Evolutionary conservation across 2,329 filamentous ascomycete species (phyloP), one percentile per base, ranked within the genome.

Genomic region (Phyllosticta citribraziliensis): DNA sequence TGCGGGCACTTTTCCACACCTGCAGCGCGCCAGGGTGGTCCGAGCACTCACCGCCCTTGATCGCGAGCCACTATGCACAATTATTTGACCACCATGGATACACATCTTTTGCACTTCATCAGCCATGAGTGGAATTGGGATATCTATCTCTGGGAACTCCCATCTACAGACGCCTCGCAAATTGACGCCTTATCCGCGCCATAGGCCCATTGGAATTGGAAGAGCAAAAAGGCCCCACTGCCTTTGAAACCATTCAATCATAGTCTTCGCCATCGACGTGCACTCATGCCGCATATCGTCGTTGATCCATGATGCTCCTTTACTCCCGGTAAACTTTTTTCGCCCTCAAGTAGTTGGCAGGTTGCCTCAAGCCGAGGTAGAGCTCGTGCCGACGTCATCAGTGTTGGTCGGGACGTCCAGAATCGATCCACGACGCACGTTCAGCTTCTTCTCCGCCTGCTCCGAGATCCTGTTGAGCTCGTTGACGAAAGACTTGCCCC

Each of bases 401-500:
- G 19, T 20, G 20, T 57, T 61, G 20, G 20, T 40, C 9, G 59
- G 55, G 24, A 25, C 55, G 27, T 62, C 61, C 8, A 62, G 35
- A 10, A 62, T 35, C 22, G 61, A 62, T n/a, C 56, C 61, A 11
- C 58, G 57, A 60, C 70, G 66, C 25, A 77, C 70, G 63, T 74
- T 75, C 60, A 81, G 66, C 66, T 81, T 80, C 71, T 77, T 76
- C 68, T 80, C 79, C 10, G 77, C 75, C 53, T 78, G 76, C 61
- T 76, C 75, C 19, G 81, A 83, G 66, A 86, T 84, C 63, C 81
- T 78, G 8, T 77, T 84, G 65, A 97, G 82, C 75, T 97, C 93
- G 12, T 84, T 84, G 57, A 97, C 91, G 72, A 97, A 97, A 66
- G 88, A 92, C 73, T 92, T 85, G 25, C 93, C 93, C 93, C 93